Evolutionary conservation across 768 basidiomycete genomes (phyloP).

Genomic region (Ramaria sp.): DNA sequence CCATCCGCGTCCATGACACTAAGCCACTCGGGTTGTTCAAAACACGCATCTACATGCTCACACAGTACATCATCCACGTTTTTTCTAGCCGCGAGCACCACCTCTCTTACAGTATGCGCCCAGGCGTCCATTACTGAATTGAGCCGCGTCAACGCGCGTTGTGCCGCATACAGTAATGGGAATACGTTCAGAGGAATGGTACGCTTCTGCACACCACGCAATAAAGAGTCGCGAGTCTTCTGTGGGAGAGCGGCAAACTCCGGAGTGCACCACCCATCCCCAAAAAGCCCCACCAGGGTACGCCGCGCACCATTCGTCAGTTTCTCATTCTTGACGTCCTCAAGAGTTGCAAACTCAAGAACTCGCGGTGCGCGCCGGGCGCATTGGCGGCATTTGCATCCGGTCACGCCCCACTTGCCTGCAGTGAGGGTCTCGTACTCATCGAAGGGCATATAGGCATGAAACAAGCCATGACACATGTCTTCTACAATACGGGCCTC

Average conservation of each 20-base stretch:
- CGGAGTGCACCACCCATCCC: constrained; percentile 77
- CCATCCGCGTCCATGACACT: constrained; percentile 59
- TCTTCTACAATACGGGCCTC: constrained; percentile 78
- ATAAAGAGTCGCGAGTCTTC: constrained; percentile 52
- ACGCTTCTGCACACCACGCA: constrained; percentile 64
- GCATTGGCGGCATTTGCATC: constrained; percentile 79
- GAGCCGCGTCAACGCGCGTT: constrained; percentile 36
- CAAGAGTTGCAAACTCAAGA: constrained; percentile 65
- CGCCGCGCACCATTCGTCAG: constrained; percentile 65
- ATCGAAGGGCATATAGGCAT: constrained; percentile 70
- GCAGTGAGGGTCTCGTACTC: constrained; percentile 67
- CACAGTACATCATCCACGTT: constrained; percentile 53
- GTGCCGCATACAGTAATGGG: constrained; percentile 53
- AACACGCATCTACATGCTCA: constrained; percentile 49
- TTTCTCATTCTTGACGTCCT: constrained; percentile 66
- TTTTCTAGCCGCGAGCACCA: constrained; percentile 55
- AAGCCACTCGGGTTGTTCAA: constrained; percentile 60
- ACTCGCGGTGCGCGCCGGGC: constrained; percentile 71
- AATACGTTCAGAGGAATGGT: constrained; percentile 62
- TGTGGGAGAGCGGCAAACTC: constrained; percentile 68
- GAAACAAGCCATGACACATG: constrained; percentile 85
- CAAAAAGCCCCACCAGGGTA: constrained; percentile 75
- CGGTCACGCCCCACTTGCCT: constrained; percentile 73
- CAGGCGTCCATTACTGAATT: constrained; percentile 27
- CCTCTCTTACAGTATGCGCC: constrained; percentile 50